phyloP scores from a whole-genome alignment of 768 basidiomycete species.

The Gymnopilus junonius region DNA sequence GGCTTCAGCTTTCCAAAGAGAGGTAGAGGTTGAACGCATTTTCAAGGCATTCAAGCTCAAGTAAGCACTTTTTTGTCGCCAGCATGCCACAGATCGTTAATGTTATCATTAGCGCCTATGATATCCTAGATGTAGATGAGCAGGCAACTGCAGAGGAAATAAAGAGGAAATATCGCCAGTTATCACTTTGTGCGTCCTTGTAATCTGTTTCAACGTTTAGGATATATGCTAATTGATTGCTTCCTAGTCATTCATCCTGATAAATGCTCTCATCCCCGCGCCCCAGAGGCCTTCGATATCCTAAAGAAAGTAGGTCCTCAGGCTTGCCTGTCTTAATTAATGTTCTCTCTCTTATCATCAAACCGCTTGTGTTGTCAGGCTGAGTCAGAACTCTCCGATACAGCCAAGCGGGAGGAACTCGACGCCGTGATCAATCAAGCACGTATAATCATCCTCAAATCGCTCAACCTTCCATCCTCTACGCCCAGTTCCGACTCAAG shows the following conservation, averaged over 20 bases:
- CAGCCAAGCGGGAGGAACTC: conserved; percentile 78
- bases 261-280: conserved; percentile 87
- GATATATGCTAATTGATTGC: conserved; percentile 2
- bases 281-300: conserved; percentile 91
- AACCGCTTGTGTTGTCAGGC: conserved; percentile 51
- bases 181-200: conserved; percentile 74
- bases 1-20: conserved; percentile 84
- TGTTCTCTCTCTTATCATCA: neutral
- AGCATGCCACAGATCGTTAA: neutral
- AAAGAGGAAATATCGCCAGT: conserved; percentile 86
- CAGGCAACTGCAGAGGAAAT: conserved; percentile 77
- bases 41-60: conserved; percentile 96
- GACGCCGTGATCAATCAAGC: conserved; percentile 82
- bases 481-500: conserved; percentile 62
- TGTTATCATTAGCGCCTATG: conserved; percentile 76
- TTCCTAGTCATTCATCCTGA: conserved; percentile 94
- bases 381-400: conserved; percentile 80
- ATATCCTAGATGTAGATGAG: conserved; percentile 83
- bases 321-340: neutral
- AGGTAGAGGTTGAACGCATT: conserved; percentile 90
- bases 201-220: neutral
- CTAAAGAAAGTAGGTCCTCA: conserved; percentile 77
- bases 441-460: conserved; percentile 67
- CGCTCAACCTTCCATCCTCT: conserved; percentile 61
- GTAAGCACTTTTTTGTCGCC: conserved; percentile 45